phyloP scores from a whole-genome alignment of 306 rosid genomes.

The Lupinus albus region DNA sequence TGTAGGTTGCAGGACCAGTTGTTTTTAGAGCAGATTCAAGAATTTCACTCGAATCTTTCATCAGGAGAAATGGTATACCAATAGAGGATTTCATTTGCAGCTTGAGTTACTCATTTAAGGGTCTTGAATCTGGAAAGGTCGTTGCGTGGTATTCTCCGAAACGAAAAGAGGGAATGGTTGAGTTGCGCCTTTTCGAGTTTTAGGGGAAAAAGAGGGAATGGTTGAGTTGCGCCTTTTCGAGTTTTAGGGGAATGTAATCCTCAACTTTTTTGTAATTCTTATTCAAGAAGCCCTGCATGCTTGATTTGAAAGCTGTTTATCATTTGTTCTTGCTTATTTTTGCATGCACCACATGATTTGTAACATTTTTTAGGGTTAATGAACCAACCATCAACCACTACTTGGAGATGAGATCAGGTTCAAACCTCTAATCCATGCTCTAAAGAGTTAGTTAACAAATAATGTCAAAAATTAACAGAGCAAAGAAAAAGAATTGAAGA shows the following conservation, averaged over 20 bases:
- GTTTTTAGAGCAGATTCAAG: constrained; percentile 72
- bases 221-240: constrained; percentile 76
- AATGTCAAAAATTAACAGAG: background rate
- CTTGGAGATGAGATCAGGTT: too few relatives aligned
- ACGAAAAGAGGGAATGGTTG: constrained; percentile 91
- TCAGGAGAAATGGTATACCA: constrained; percentile 49
- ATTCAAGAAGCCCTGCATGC: constrained; percentile 17
- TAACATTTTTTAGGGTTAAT: constrained; percentile 17
- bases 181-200: constrained; percentile 77
- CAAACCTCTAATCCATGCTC: too few relatives aligned
- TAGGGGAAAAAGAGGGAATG: constrained; percentile 96
- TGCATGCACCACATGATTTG: constrained; percentile 11
- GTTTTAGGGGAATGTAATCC: constrained; percentile 47
- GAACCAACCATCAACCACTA: too few relatives aligned
- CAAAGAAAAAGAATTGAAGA: constrained; percentile 25
- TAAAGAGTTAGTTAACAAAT: background rate
- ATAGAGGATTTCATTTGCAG: constrained; percentile 84
- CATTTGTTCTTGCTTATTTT: constrained; percentile 1
- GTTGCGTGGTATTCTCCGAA: constrained; percentile 94
- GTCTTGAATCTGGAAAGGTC: constrained; percentile 68
- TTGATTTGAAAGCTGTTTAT: constrained; percentile 20
- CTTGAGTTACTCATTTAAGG: constrained; percentile 71
- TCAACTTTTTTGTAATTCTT: constrained; percentile 24
- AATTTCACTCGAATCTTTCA: constrained; percentile 51
- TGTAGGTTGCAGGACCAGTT: constrained; percentile 77